Evolutionary conservation across 768 basidiomycete genomes (phyloP).

Genomic region (Cantharellus cinnabarinus): DNA sequence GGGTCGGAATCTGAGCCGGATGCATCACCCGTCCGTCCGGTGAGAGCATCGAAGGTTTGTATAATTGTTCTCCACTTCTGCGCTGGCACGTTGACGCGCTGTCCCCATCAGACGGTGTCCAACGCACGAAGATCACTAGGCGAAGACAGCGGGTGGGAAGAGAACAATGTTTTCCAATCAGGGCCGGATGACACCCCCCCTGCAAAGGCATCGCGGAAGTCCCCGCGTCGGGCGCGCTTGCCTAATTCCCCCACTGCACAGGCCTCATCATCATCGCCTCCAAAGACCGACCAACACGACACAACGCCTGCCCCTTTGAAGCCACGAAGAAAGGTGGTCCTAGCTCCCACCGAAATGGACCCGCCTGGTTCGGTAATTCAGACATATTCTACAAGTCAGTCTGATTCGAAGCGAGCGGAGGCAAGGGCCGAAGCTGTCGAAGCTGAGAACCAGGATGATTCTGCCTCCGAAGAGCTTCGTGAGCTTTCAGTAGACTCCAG

Average conservation of each 20-base stretch:
- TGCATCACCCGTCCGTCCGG: too few relatives aligned
- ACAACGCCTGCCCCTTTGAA: too few relatives aligned
- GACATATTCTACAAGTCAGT: too few relatives aligned
- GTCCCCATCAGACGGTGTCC: not conserved
- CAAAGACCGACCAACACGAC: not conserved
- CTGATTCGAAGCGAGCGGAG: too few relatives aligned
- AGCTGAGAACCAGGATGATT: not conserved
- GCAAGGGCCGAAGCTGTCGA: not conserved
- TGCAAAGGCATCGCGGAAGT: not conserved
- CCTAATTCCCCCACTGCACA: not conserved
- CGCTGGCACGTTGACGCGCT: too few relatives aligned
- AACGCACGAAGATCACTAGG: not conserved
- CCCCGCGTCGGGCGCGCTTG: not conserved
- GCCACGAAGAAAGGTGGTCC: too few relatives aligned
- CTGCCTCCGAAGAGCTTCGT: not conserved
- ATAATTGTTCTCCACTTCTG: too few relatives aligned
- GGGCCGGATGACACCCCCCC: conserved; percentile 34
- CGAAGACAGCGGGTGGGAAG: conserved; percentile 76
- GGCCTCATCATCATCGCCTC: conserved; percentile 24
- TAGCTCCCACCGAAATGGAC: not conserved
- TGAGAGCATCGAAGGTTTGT: too few relatives aligned
- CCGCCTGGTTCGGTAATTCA: not conserved
- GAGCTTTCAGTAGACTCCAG: not conserved
- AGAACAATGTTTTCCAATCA: conserved; percentile 78
- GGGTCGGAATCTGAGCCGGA: too few relatives aligned